These are phyloP conservation scores for Vigna reflexopilosa DNA, from an alignment of 306 rosid genomes.

Conservation along the genomic window DNA sequence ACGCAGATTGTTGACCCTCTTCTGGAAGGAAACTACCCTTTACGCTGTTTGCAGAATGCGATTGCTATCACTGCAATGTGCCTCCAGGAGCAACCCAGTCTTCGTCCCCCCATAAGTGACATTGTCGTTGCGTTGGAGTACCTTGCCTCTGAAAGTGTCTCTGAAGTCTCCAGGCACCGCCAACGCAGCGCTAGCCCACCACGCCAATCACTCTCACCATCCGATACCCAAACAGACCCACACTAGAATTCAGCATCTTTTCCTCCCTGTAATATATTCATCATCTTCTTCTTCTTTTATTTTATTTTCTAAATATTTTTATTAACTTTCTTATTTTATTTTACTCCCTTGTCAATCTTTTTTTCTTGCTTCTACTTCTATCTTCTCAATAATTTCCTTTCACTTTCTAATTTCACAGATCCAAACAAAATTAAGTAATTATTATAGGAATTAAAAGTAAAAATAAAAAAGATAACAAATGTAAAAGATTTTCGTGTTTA, in stretches of 20 bases:
- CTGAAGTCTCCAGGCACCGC: neutral
- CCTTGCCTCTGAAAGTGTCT: conserved; percentile 57
- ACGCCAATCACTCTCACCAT: conserved; percentile 33
- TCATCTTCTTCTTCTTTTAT: neutral
- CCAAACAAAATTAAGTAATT: neutral
- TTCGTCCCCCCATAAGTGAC: conserved; percentile 71
- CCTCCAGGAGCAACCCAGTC: conserved; percentile 72
- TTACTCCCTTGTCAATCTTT: neutral
- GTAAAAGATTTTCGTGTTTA: no score
- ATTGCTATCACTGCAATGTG: conserved; percentile 86
- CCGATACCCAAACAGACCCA: conserved; percentile 17
- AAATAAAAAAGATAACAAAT: neutral
- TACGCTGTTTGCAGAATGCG: conserved; percentile 78
- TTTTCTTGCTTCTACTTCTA: neutral
- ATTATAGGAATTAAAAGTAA: neutral
- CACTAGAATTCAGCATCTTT: neutral
- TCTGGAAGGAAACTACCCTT: conserved; percentile 67
- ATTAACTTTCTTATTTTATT: neutral
- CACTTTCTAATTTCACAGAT: neutral
- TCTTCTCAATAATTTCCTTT: neutral
- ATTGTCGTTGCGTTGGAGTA: conserved; percentile 85
- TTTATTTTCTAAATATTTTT: neutral
- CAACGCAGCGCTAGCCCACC: neutral
- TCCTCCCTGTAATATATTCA: neutral
- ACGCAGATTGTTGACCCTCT: conserved; percentile 68